Percentiles rank a stretch among this genome's conserved stretches.
phyloP scores from a whole-genome alignment of 768 basidiomycete genomes.

The Mycena capillaripes region DNA sequence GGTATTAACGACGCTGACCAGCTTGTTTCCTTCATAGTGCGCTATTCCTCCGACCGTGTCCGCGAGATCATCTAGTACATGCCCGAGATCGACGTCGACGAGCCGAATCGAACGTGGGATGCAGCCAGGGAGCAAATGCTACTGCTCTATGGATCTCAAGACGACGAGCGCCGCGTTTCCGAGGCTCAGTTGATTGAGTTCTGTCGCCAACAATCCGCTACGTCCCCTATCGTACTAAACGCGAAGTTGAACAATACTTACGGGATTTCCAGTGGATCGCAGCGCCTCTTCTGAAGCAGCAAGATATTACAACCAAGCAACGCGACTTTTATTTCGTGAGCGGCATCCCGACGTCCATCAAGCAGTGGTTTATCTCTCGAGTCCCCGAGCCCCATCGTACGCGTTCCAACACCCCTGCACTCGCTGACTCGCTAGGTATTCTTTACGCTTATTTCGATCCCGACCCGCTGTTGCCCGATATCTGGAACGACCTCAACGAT shows the following conservation, averaged over 20 bases:
- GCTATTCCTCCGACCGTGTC: conserved; percentile 23
- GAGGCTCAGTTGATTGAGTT: conserved; percentile 17
- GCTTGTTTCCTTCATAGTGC: conserved; percentile 21
- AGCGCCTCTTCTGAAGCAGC: neutral
- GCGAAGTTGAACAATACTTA: neutral
- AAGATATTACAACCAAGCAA: neutral
- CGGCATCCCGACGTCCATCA: conserved; percentile 22
- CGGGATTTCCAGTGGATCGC: neutral
- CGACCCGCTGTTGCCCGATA: neutral
- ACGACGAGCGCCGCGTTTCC: neutral
- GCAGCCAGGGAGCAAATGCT: neutral
- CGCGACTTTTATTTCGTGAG: conserved; percentile 27
- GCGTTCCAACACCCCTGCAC: neutral
- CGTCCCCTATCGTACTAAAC: neutral
- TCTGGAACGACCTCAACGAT: neutral
- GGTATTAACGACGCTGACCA: conserved; percentile 18
- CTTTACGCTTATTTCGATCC: neutral
- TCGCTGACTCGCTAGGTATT: neutral
- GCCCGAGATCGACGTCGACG: conserved; percentile 11
- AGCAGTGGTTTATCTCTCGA: conserved; percentile 19
- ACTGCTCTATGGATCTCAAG: neutral
- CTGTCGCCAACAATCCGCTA: conserved; percentile 9
- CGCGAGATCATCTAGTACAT: neutral
- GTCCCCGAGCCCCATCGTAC: conserved; percentile 14
- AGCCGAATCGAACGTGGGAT: neutral